These are phyloP conservation scores for Mycena leptocephala DNA, from an alignment of 768 basidiomycete species.

Conservation along the genomic window DNA sequence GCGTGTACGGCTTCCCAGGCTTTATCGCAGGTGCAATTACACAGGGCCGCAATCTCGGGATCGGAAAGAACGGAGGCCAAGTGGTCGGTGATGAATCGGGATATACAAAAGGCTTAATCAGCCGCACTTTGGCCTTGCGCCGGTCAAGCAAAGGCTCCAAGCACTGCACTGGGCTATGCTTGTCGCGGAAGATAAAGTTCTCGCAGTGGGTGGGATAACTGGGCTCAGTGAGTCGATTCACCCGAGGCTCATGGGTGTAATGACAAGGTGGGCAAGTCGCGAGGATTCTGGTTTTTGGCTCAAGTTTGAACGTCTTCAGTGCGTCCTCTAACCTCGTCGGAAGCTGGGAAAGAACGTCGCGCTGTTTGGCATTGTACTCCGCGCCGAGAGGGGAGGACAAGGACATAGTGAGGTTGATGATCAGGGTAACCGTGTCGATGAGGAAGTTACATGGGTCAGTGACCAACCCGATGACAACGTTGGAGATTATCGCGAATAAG, in stretches of 20 bases:
- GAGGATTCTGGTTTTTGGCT: constrained; percentile 30
- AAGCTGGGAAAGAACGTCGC: constrained; percentile 23
- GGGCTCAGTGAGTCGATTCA: constrained; percentile 31
- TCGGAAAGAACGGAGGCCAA: constrained; percentile 36
- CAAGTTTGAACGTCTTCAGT: constrained; percentile 27
- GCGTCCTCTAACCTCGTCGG: constrained; percentile 28
- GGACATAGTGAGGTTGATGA: constrained; percentile 28
- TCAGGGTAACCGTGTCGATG: constrained; percentile 25
- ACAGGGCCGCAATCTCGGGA: constrained; percentile 31
- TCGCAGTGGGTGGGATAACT: constrained; percentile 27
- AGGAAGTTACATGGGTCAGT: constrained; percentile 29
- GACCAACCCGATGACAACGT: constrained; percentile 27
- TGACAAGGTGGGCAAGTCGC: constrained; percentile 31
- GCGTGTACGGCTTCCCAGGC: constrained; percentile 25
- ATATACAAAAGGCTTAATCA: constrained; percentile 36
- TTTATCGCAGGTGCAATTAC: constrained; percentile 35
- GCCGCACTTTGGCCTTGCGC: constrained; percentile 32
- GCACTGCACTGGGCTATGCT: constrained; percentile 20
- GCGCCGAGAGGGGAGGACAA: constrained; percentile 16
- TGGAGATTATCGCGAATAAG: constrained; percentile 22
- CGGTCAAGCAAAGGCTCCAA: constrained; percentile 18
- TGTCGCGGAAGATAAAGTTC: constrained; percentile 26
- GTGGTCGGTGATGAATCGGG: constrained; percentile 41
- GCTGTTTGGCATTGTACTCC: constrained; percentile 20
- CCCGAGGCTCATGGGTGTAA: constrained; percentile 25